These are phyloP conservation scores for Acorus gramineus DNA, from an alignment of 106 monocot genomes.

Conservation along the genomic window DNA sequence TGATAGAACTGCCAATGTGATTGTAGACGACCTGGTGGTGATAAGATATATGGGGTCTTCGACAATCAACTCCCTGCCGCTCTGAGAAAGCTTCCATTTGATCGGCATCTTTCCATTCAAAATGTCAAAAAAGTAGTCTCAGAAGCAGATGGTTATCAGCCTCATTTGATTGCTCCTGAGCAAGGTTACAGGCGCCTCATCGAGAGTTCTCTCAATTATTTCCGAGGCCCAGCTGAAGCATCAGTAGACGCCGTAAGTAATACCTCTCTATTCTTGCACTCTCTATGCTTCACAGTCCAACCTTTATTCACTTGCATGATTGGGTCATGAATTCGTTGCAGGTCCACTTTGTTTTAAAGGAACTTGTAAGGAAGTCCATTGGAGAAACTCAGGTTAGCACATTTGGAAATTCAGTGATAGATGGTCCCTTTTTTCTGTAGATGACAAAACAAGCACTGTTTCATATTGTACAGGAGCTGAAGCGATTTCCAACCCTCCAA, in stretches of 20 bases:
- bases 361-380: constrained; percentile 56
- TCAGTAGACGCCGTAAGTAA: constrained; percentile 59
- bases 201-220: constrained; percentile 42
- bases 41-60: constrained; percentile 69
- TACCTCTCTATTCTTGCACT: neutral
- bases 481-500: constrained; percentile 67
- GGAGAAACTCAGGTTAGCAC: constrained; percentile 52
- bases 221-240: constrained; percentile 61
- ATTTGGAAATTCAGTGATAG: neutral
- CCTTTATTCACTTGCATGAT: neutral
- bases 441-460: neutral
- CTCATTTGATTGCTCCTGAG: constrained; percentile 74
- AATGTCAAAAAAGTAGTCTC: constrained; percentile 65
- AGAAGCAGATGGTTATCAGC: constrained; percentile 77
- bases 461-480: constrained; percentile 49
- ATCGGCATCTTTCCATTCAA: constrained; percentile 48
- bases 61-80: constrained; percentile 68
- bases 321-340: constrained; percentile 10
- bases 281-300: neutral
- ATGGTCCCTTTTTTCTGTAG: too few species aligned
- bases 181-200: constrained; percentile 67
- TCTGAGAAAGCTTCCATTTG: constrained; percentile 59
- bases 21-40: constrained; percentile 58
- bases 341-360: constrained; percentile 61
- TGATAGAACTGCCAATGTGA: neutral